These are phyloP conservation scores for Pelargonium nanum DNA, from an alignment of 345 rosid genomes.

Conservation along the genomic window DNA sequence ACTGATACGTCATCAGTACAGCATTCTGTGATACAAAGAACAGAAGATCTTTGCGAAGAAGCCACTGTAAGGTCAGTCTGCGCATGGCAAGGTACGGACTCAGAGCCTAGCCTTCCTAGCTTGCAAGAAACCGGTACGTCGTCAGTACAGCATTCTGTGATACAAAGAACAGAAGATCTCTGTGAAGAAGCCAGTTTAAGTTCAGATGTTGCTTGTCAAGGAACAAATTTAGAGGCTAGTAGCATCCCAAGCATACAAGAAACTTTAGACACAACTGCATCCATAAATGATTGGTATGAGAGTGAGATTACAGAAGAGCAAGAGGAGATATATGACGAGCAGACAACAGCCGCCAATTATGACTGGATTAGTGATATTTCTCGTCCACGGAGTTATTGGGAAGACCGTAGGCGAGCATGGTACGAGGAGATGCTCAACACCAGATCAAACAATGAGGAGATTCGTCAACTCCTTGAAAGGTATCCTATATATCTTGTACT, in stretches of 20 bases:
- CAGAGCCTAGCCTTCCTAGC: too few relatives aligned
- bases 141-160: not conserved
- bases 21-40: not conserved
- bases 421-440: constrained; percentile 52
- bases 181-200: not conserved
- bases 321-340: constrained; percentile 14
- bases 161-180: not conserved
- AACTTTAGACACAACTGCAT: constrained; percentile 6
- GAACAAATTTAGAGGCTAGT: not conserved
- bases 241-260: too few relatives aligned
- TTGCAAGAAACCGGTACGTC: not conserved
- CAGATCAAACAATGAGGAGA: constrained; percentile 46
- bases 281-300: constrained; percentile 31
- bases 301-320: constrained; percentile 27
- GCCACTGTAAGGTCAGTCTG: constrained; percentile 5
- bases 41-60: not conserved
- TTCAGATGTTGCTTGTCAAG: constrained; percentile 4
- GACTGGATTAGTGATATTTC: constrained; percentile 72
- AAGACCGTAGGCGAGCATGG: constrained; percentile 54
- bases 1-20: not conserved
- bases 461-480: constrained; percentile 68
- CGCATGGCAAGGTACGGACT: too few relatives aligned
- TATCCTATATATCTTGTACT: constrained; percentile 8
- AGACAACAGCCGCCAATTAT: constrained; percentile 15
- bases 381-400: constrained; percentile 90